Conservation (phyloP, 345 rosid genomes). For the Eucalyptus virginea region DNA sequence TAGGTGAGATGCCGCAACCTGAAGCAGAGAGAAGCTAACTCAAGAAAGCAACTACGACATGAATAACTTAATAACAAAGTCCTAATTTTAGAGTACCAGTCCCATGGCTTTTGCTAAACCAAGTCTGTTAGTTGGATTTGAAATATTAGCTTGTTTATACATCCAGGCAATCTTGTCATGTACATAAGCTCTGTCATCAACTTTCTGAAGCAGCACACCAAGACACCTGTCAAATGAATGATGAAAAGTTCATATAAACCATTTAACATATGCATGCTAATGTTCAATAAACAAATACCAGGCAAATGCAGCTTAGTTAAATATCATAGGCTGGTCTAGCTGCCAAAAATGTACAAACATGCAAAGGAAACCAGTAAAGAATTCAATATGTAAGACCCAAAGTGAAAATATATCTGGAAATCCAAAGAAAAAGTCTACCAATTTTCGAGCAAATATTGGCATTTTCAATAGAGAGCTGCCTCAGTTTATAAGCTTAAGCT, state of each 20-base stretch:
- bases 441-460: not conserved
- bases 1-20: conserved; percentile 98
- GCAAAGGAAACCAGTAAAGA: not conserved
- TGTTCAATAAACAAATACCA: not conserved
- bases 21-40: conserved; percentile 8
- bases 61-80: not conserved
- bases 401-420: not conserved
- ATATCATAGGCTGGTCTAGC: not conserved
- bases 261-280: not conserved
- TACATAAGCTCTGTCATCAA: conserved; percentile 74
- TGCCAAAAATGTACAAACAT: not conserved
- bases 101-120: conserved; percentile 99
- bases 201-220: conserved; percentile 90
- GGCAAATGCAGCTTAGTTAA: not conserved
- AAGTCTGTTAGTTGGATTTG: conserved; percentile 83
- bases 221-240: conserved; percentile 51
- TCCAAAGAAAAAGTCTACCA: not conserved
- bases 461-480: not conserved
- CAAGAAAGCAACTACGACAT: not conserved
- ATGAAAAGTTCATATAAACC: not conserved
- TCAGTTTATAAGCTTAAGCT: not conserved
- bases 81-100: conserved; percentile 41
- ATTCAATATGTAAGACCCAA: not conserved
- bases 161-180: conserved; percentile 81
- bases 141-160: conserved; percentile 73